phyloP scores from a whole-genome alignment of 202 grass and related monocot genomes.

The Saccharum hybrid region DNA sequence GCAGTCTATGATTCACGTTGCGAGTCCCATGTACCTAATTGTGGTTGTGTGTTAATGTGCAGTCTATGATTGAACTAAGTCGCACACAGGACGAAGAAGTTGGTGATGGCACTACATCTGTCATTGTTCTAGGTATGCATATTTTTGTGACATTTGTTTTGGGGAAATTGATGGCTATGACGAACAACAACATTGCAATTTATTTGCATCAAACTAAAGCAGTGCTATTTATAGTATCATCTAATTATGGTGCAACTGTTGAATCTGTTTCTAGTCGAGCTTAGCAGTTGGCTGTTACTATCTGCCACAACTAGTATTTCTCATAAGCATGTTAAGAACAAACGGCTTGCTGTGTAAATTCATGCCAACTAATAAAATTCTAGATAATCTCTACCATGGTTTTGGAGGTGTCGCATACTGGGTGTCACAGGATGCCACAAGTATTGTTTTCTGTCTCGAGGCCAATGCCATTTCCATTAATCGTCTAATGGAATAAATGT shows the following conservation, averaged over 20 bases:
- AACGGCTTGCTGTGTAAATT: background rate
- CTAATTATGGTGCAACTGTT: background rate
- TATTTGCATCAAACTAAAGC: background rate
- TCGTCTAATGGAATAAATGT: background rate
- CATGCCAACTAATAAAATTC: background rate
- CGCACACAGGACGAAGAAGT: constrained; percentile 99
- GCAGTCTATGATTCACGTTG: background rate
- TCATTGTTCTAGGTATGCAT: constrained; percentile 89
- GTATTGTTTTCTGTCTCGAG: background rate
- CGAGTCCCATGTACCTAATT: background rate
- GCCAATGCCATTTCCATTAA: background rate
- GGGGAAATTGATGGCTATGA: background rate
- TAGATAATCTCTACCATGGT: background rate
- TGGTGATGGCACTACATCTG: constrained; percentile 98
- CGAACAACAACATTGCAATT: background rate
- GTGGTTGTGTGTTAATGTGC: background rate
- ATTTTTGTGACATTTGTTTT: constrained; percentile 25
- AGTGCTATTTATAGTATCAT: background rate
- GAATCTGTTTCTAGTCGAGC: constrained; percentile 1
- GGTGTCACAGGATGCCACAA: background rate
- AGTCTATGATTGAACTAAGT: constrained; percentile 99
- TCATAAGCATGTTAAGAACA: background rate
- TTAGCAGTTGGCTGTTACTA: constrained; percentile 13
- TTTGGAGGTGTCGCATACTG: background rate
- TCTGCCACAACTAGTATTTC: background rate